These are phyloP conservation scores for Mycena haematopus DNA, from an alignment of 768 basidiomycete genomes.

Conservation along the genomic window DNA sequence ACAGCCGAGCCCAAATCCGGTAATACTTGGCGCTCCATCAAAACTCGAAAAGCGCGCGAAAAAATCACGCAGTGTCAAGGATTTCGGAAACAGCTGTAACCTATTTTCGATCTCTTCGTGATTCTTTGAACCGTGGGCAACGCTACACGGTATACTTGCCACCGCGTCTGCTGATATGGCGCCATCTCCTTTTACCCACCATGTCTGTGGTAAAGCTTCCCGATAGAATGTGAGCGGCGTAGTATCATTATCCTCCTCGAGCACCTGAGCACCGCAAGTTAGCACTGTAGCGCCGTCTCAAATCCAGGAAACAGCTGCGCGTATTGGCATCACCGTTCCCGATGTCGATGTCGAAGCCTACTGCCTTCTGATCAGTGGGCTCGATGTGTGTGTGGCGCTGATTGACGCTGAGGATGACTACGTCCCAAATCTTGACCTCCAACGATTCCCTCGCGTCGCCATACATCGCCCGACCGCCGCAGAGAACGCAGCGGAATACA, in stretches of 20 bases:
- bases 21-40: too few relatives aligned
- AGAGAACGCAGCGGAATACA: constrained; percentile 27
- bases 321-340: constrained; percentile 19
- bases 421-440: constrained; percentile 20
- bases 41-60: too few relatives aligned
- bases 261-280: not conserved
- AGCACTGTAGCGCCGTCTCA: constrained; percentile 25
- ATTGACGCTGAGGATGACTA: constrained; percentile 28
- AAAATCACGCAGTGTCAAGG: too few relatives aligned
- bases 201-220: constrained; percentile 28
- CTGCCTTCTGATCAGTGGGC: constrained; percentile 18
- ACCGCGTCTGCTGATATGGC: not conserved
- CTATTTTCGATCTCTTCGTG: too few relatives aligned
- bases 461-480: constrained; percentile 23
- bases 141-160: too few relatives aligned
- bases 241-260: not conserved
- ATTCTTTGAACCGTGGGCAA: not conserved
- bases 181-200: too few relatives aligned
- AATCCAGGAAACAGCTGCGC: constrained; percentile 19
- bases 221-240: constrained; percentile 20
- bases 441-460: constrained; percentile 26
- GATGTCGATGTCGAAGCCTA: constrained; percentile 21
- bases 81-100: too few relatives aligned
- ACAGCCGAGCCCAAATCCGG: too few relatives aligned
- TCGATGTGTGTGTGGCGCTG: constrained; percentile 20